phyloP scores from a whole-genome alignment of 2,329 filamentous ascomycete species.

The Talaromyces sp. region DNA sequence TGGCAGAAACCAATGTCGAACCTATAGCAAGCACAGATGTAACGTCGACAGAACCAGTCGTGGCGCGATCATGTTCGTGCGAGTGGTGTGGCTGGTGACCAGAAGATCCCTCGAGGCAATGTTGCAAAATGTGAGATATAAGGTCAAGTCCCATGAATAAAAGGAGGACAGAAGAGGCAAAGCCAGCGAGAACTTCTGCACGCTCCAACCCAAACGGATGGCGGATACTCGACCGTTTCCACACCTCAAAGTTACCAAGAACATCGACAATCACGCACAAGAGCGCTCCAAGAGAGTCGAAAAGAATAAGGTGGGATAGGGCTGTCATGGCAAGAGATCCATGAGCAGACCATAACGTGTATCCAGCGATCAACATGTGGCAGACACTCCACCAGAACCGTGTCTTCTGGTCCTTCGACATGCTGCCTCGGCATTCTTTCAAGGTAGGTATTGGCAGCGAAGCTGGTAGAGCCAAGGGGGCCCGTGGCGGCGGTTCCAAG shows the following conservation, averaged over 20 bases:
- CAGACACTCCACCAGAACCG: constrained; percentile 86
- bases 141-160: constrained; percentile 97
- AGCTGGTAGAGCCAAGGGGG: constrained; percentile 82
- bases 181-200: constrained; percentile 88
- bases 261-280: constrained; percentile 92
- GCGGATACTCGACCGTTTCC: constrained; percentile 85
- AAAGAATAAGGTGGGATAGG: constrained; percentile 87
- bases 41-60: constrained; percentile 72
- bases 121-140: constrained; percentile 87
- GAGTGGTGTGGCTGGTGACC: constrained; percentile 70
- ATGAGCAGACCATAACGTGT: constrained; percentile 79
- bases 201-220: constrained; percentile 92
- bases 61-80: constrained; percentile 62
- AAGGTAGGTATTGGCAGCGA: constrained; percentile 88
- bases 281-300: constrained; percentile 87
- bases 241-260: constrained; percentile 94
- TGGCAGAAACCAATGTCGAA: constrained; percentile 79
- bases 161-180: constrained; percentile 91
- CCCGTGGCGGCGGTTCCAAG: constrained; percentile 79
- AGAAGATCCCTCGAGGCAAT: constrained; percentile 78
- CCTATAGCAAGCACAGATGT: constrained; percentile 76
- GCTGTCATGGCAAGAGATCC: constrained; percentile 89
- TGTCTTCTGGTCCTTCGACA: constrained; percentile 80
- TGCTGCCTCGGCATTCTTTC: constrained; percentile 81
- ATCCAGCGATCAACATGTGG: constrained; percentile 76